These are phyloP conservation scores for Clavariopsis aquatica DNA, from an alignment of 495 filamentous ascomycete species.

Conservation along the genomic window DNA sequence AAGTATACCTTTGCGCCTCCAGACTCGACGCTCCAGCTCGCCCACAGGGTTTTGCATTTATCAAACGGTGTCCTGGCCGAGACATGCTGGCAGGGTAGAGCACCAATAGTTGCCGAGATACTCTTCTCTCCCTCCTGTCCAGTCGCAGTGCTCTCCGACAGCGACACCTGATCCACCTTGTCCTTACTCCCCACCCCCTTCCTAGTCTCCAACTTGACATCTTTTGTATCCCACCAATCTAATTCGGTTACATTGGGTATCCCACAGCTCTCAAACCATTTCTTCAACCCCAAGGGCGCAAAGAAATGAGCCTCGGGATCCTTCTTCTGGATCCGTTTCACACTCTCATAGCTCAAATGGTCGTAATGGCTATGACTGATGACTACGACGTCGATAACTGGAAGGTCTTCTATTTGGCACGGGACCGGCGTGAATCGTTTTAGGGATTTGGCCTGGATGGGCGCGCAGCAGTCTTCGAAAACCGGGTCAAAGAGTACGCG, in stretches of 20 bases:
- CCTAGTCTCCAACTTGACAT: conserved; percentile 59
- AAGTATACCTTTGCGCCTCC: conserved; percentile 76
- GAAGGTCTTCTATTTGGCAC: conserved; percentile 77
- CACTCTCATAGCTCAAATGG: conserved; percentile 76
- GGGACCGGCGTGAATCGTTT: conserved; percentile 80
- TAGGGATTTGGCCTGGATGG: conserved; percentile 69
- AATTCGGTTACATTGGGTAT: conserved; percentile 78
- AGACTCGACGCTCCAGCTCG: conserved; percentile 78
- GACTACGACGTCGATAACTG: conserved; percentile 80
- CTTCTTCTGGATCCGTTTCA: conserved; percentile 66
- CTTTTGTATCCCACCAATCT: conserved; percentile 93
- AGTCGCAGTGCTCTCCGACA: background rate
- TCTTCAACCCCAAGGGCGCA: conserved; percentile 81
- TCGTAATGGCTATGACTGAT: conserved; percentile 97
- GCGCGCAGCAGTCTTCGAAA: conserved; percentile 84
- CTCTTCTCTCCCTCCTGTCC: conserved; percentile 25
- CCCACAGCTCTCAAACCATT: conserved; percentile 73
- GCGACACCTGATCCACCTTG: background rate
- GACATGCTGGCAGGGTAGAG: conserved; percentile 84
- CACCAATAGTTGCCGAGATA: conserved; percentile 76
- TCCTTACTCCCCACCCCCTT: background rate
- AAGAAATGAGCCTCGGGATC: conserved; percentile 87
- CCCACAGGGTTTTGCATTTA: conserved; percentile 76
- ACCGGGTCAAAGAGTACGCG: conserved; percentile 95
- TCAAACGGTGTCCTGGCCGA: conserved; percentile 70